Evolutionary conservation across 306 rosid species (phyloP).

Genomic region (Prinsepia uniflora): DNA sequence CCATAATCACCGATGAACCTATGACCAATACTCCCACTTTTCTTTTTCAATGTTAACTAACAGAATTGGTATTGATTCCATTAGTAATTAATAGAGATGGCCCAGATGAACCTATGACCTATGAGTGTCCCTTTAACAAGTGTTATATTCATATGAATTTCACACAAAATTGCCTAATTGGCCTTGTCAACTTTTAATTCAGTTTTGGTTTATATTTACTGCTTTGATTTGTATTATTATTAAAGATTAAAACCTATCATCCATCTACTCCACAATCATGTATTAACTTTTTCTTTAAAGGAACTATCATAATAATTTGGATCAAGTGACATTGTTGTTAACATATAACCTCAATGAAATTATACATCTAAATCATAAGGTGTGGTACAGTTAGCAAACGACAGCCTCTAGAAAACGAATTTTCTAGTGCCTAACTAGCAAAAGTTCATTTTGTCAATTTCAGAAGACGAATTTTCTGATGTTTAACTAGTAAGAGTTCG

Average conservation of each 20-base stretch:
- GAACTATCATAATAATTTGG: background rate
- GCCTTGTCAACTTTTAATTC: conserved; percentile 1
- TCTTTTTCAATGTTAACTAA: background rate
- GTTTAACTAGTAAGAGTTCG: no score
- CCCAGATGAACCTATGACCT: background rate
- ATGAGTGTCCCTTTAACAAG: background rate
- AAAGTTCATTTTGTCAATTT: no score
- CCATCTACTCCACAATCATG: background rate
- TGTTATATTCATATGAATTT: background rate
- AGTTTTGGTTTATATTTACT: background rate
- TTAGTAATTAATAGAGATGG: background rate
- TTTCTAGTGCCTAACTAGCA: no score
- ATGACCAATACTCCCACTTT: no score
- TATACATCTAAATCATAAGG: background rate
- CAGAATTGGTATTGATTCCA: background rate
- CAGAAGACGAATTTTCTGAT: no score
- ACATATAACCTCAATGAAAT: background rate
- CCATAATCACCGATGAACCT: no score
- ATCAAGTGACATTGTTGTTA: background rate
- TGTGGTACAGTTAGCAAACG: no score
- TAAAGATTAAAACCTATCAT: background rate
- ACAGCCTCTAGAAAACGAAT: no score
- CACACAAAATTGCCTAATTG: background rate
- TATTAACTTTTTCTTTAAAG: no score
- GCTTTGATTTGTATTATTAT: background rate